phyloP scores from a whole-genome alignment of 306 rosid genomes.

The Quercus robur region DNA sequence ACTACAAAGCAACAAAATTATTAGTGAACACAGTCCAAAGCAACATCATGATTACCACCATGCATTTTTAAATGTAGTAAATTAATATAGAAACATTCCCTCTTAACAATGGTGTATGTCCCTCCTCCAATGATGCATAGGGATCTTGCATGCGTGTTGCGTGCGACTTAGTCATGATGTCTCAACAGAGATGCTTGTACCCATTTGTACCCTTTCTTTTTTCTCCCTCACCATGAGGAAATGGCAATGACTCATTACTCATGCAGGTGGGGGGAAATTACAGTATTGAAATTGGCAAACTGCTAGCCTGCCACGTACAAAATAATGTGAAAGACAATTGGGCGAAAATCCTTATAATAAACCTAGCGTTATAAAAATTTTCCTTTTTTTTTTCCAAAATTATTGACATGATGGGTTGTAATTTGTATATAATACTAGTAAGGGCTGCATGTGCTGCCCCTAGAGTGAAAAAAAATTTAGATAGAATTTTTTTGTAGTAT shows the following conservation, averaged over 20 bases:
- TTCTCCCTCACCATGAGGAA: neutral
- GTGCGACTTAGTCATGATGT: constrained; percentile 37
- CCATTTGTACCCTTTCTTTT: neutral
- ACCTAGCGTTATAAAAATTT: too few relatives aligned
- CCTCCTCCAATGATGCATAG: constrained; percentile 35
- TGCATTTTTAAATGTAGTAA: constrained; percentile 21
- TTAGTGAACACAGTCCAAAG: constrained; percentile 47
- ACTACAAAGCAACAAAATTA: constrained; percentile 70
- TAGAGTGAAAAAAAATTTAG: too few relatives aligned
- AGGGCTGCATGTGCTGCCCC: too few relatives aligned
- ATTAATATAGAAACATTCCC: constrained; percentile 5
- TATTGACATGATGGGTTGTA: too few relatives aligned
- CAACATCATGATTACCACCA: constrained; percentile 64
- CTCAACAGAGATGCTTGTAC: neutral
- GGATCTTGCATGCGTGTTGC: constrained; percentile 44
- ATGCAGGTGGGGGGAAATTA: too few relatives aligned
- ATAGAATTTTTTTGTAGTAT: too few relatives aligned
- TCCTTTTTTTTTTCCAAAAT: too few relatives aligned
- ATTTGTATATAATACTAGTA: too few relatives aligned
- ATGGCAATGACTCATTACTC: neutral
- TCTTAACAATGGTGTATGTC: constrained; percentile 26
- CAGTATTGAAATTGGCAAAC: too few relatives aligned
- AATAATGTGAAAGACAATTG: too few relatives aligned
- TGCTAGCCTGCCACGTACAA: neutral
- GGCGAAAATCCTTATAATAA: too few relatives aligned